Evolutionary conservation across 495 filamentous ascomycete genomes (phyloP), one percentile per base, ranked within the genome.

Genomic region (Penicillium crystallinum): DNA sequence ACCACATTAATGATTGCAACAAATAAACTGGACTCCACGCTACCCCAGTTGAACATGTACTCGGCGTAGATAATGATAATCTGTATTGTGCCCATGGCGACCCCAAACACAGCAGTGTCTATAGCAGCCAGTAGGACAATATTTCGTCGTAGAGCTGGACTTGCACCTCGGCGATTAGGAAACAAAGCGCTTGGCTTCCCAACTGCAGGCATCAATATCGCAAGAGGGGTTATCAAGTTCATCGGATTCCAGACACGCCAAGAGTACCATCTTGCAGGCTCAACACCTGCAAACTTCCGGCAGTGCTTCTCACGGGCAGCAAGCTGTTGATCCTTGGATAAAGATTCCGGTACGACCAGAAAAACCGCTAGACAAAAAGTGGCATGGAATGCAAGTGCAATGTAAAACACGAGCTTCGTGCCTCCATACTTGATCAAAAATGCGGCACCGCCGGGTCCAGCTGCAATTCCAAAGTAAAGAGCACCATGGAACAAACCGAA

Each of bases 401-500:
- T 71, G 62, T 90, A 93, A 63, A 98, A 98, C 30, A 95, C 79
- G 19, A 76, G 76, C 18, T 95, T 57, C 11, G 90, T 69, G 3
- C 78, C 74, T 1, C 83, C 85, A 0, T 66, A 69, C 58, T 86
- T 77, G 40, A 96, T 82, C 30, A 97, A 59, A 53, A 85, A 81
- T 7, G 87, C 93, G 3, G 88, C 87, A 8, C 93, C 54, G 12
- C 90, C 73, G 2, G 93, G 93, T 0, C 93, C 93, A 11, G 87
- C 53, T 4, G 93, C 91, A 40, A 97, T 83, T 22, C 93, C 93
- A 8, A 80, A 77, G 61, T 96, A 98, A 14, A 98, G 74, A 58
- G 84, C 85, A 12, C 89, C 90, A 59, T 97, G 90, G 53, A 96
- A 86, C 56, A 88, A 89, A 3, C 88, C 91, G 66, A 98, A 96